Percentiles rank a stretch among this genome's conserved stretches.
Conservation (phyloP, 192 early-diverging fungal genomes). For the Coemansia sp. region DNA sequence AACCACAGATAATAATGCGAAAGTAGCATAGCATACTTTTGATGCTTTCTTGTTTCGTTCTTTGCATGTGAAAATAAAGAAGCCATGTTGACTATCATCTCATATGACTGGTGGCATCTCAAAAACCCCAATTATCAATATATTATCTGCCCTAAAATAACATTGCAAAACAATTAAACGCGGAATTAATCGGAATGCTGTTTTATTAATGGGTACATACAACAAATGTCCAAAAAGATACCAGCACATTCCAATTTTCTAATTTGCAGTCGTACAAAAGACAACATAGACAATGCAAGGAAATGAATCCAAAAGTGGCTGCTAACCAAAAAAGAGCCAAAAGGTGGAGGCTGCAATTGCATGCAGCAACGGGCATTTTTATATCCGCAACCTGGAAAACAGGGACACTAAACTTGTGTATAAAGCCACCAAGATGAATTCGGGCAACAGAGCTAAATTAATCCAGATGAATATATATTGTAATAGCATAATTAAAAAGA, state of each 20-base stretch:
- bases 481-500: not conserved
- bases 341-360: not conserved
- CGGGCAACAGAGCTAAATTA: not conserved
- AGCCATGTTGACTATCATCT: not conserved
- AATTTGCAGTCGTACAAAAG: not conserved
- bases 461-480: not conserved
- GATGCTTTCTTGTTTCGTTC: not conserved
- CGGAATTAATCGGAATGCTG: not conserved
- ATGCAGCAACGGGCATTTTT: not conserved
- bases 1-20: not conserved
- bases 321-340: not conserved
- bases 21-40: not conserved
- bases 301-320: not conserved
- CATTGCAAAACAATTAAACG: slow-evolving; percentile 1
- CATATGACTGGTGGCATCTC: not conserved
- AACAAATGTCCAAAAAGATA: not conserved
- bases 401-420: not conserved
- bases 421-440: not conserved
- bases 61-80: slow-evolving; percentile 1
- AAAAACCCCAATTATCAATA: not conserved
- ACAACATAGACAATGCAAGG: not conserved
- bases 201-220: not conserved
- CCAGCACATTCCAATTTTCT: not conserved
- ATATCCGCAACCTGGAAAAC: not conserved
- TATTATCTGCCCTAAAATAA: not conserved